Conservation (phyloP, 1,284 basidiomycete species). For the Trametes polyzona region DNA sequence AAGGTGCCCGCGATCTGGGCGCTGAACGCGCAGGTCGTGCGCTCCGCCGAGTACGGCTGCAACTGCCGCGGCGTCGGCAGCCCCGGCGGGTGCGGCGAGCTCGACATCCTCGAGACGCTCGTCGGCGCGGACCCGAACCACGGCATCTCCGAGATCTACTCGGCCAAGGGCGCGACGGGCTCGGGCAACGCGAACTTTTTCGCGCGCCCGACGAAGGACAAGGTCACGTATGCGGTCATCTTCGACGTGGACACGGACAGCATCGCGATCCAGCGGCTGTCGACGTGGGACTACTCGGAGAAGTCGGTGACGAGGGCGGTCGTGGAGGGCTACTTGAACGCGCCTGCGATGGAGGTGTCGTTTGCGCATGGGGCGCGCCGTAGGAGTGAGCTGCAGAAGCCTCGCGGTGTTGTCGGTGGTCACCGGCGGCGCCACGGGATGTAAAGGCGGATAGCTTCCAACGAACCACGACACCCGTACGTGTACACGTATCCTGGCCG, state of each 20-base stretch:
- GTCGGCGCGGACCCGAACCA: conserved; percentile 24
- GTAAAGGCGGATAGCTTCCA: too few species aligned
- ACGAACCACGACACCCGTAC: too few species aligned
- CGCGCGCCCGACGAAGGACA: conserved; percentile 28
- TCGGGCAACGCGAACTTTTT: conserved; percentile 30
- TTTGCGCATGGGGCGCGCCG: conserved; percentile 20
- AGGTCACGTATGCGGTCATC: conserved; percentile 28
- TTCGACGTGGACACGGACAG: conserved; percentile 34
- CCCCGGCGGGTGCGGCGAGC: conserved; percentile 35
- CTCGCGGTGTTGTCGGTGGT: conserved; percentile 2
- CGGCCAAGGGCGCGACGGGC: conserved; percentile 38
- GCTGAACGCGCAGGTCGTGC: conserved; percentile 37
- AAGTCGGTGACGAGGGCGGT: conserved; percentile 27
- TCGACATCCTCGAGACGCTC: conserved; percentile 38
- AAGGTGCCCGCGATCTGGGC: conserved; percentile 37
- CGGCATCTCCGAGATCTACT: conserved; percentile 38
- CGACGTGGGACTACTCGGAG: conserved; percentile 32
- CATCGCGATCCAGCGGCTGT: conserved; percentile 31
- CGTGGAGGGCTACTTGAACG: conserved; percentile 31
- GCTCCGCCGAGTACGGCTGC: conserved; percentile 39
- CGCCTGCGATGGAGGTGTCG: conserved; percentile 26
- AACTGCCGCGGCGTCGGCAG: conserved; percentile 37
- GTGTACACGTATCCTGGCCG: neutral
- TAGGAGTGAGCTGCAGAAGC: conserved; percentile 1
- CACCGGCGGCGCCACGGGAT: conserved; percentile 2